phyloP scores from a whole-genome alignment of 1,139 yeast genomes.

The Candida sanyaensis region DNA sequence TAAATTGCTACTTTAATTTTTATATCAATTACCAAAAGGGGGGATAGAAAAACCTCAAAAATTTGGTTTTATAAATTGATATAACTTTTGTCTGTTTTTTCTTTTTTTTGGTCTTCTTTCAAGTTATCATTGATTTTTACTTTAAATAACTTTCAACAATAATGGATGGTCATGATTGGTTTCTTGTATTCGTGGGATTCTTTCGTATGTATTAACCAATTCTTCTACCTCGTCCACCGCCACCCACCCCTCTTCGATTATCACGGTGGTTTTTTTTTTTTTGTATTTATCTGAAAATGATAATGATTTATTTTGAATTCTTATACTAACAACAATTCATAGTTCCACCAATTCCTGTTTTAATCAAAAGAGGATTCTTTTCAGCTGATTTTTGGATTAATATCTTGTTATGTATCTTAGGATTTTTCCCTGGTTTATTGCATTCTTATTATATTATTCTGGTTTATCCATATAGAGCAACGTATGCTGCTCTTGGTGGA shows the following conservation, averaged over 20 bases:
- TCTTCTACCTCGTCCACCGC: no score
- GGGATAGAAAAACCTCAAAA: no score
- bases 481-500: slow-evolving; percentile 21
- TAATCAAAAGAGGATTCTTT: slow-evolving; percentile 71
- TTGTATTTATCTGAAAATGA: no score
- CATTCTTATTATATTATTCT: slow-evolving; percentile 65
- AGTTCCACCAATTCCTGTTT: slow-evolving; percentile 82
- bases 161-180: slow-evolving; percentile 77
- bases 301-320: no score
- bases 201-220: slow-evolving; percentile 32
- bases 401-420: slow-evolving; percentile 71
- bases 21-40: no score
- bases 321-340: background rate
- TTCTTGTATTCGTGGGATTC: slow-evolving; percentile 75
- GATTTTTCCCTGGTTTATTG: slow-evolving; percentile 78
- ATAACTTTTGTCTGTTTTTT: no score
- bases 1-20: no score
- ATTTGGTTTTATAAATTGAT: no score
- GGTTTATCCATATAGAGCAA: slow-evolving; percentile 44
- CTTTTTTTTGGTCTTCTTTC: no score
- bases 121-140: no score
- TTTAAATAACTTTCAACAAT: background rate
- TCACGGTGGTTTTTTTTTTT: no score
- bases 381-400: slow-evolving; percentile 76
- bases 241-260: no score